Conservation (phyloP, 208 protist genomes). For the Trichomonas gallinae region DNA sequence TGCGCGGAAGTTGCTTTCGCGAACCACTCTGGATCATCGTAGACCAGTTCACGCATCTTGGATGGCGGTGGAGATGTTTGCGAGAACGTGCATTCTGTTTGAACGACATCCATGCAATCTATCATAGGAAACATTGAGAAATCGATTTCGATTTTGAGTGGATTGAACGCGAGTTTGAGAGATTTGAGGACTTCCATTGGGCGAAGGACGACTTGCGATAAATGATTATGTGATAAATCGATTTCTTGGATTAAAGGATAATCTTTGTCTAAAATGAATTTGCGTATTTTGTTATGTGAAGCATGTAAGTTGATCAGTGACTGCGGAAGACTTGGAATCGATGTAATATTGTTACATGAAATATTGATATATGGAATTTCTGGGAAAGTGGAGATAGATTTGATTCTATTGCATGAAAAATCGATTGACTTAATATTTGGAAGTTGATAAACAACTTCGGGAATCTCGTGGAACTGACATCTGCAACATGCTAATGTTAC, state of each 20-base stretch:
- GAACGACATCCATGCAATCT: background rate
- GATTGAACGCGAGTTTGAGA: background rate
- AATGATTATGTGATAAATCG: background rate
- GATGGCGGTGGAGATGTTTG: background rate
- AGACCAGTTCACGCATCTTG: background rate
- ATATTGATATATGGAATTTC: background rate
- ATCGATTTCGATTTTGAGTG: background rate
- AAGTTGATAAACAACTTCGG: background rate
- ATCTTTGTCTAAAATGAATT: background rate
- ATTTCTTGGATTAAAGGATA: background rate
- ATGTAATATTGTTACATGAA: background rate
- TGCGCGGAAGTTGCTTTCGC: background rate
- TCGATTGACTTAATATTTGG: background rate
- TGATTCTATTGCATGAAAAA: conserved; percentile 3
- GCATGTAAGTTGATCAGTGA: background rate
- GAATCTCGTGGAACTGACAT: background rate
- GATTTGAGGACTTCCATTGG: background rate
- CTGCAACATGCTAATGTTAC: background rate
- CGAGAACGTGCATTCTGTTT: background rate
- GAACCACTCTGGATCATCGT: background rate
- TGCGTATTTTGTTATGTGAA: background rate
- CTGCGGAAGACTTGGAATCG: background rate
- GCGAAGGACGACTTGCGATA: background rate
- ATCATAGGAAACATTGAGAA: background rate
- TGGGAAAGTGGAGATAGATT: background rate